phyloP scores from a whole-genome alignment of 352 stramenopile species.

The Thalassiosira livingstoniorum region DNA sequence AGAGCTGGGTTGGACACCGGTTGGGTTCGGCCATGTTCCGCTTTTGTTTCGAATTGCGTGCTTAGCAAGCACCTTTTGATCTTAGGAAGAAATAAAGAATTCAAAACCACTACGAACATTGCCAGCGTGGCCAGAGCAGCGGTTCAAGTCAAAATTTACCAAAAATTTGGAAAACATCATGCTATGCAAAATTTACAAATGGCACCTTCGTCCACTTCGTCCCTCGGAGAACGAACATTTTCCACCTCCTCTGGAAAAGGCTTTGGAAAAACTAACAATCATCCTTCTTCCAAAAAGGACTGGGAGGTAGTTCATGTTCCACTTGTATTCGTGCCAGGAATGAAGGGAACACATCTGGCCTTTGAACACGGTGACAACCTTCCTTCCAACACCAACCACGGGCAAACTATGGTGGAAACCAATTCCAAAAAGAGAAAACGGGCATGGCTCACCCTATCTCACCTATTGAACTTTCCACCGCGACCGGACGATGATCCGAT shows the following conservation, averaged over 20 bases:
- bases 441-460: constrained; percentile 53
- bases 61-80: no score
- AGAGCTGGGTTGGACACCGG: no score
- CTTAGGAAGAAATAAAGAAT: no score
- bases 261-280: constrained; percentile 17
- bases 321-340: constrained; percentile 63
- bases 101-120: no score
- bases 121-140: no score
- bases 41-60: no score
- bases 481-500: constrained; percentile 43
- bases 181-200: no score
- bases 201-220: no score
- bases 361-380: constrained; percentile 30
- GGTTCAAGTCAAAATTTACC: no score
- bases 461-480: constrained; percentile 63
- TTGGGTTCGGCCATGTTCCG: no score
- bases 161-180: no score
- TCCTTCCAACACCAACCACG: not conserved
- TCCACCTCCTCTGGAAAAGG: constrained; percentile 11
- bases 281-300: constrained; percentile 9
- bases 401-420: not conserved
- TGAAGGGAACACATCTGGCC: constrained; percentile 66
- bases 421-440: constrained; percentile 34
- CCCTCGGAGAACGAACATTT: no score
- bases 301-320: constrained; percentile 52